Base-by-base conservation (phyloP, 139 green algal species). In the Medakamo hakoo region DNA sequence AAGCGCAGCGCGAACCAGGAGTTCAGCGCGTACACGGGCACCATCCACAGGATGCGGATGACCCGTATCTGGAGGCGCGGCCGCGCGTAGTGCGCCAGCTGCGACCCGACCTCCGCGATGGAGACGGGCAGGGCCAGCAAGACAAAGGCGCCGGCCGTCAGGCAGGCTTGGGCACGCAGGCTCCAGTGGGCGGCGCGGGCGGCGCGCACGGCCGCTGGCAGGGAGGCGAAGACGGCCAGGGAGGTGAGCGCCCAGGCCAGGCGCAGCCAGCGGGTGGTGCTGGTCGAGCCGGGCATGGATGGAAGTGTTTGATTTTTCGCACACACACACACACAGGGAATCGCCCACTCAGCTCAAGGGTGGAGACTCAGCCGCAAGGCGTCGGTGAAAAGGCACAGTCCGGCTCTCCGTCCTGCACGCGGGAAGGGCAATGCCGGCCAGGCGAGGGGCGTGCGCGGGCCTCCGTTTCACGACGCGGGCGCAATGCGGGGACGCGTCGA, bases 101-200 rank as follows among this genome's bases (percentile, higher is more conserved):
- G 91, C 86, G 95, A 86, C 22, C 87, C 88, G 25, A 95, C 81
- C 76, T 95, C 88, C 63, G 95, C 95, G 2, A 95, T 78, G 16
- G 72, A 74, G 30, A 96, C 87, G 24, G 90, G 85, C 22, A 95
- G 68, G 0, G 85, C 80, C 27, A 95, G 59, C 27, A 95, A 80
- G 20, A 94, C 86, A 62, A 97, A 96, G 3, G 96, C 78, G 30
- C 86, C 88, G 1, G 80, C 85, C n/a, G 94, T 80, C 55, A 94
- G 91, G 83, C 87, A 96, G 4, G 78, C 88, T 89, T 81, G 55
- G 66, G 5, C 59, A 59, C 9, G 14, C 27, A 30, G 28, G 18
- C 22, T 40, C 30, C 30, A 26, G 26, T 26, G 18, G 20, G 26
- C 25, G 55, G 63, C n/a, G 55, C 23, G 27, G 27, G 55, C 5